Conservation (phyloP, 139 green algal species). For the Desmodesmus armatus region DNA sequence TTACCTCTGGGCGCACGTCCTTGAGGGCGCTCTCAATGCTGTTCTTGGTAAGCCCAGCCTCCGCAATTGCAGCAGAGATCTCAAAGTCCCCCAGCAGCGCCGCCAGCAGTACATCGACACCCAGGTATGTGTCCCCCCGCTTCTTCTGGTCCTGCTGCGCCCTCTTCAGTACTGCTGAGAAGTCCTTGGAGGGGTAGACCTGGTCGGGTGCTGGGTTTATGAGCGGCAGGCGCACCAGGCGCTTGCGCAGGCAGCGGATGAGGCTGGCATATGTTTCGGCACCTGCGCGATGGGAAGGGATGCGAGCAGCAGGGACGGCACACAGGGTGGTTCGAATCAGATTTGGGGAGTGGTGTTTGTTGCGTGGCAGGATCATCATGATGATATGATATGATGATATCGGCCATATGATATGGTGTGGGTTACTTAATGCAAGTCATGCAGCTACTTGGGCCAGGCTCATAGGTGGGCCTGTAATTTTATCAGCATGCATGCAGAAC, state of each 20-base stretch:
- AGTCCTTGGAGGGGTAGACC: slow-evolving; percentile 44
- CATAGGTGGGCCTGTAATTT: too few species aligned
- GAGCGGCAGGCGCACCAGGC: slow-evolving; percentile 71
- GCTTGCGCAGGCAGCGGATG: slow-evolving; percentile 64
- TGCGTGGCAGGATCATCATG: not conserved
- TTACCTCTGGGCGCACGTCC: slow-evolving; percentile 64
- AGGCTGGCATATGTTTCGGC: slow-evolving; percentile 64
- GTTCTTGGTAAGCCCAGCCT: slow-evolving; percentile 69
- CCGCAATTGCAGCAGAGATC: slow-evolving; percentile 53
- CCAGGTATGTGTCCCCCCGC: slow-evolving; percentile 78
- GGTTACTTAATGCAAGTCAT: not conserved
- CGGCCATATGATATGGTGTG: too few species aligned
- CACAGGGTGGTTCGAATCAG: not conserved
- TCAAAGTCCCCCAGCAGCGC: slow-evolving; percentile 69
- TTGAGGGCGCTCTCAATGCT: slow-evolving; percentile 79
- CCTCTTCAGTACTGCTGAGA: slow-evolving; percentile 42
- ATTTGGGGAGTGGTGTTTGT: too few species aligned
- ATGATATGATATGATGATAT: not conserved
- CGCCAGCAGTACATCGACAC: slow-evolving; percentile 80
- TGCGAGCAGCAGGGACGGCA: not conserved
- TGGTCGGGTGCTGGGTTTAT: slow-evolving; percentile 67
- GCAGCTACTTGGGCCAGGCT: not conserved
- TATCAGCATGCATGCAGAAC: too few species aligned
- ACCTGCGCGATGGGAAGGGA: slow-evolving; percentile 36
- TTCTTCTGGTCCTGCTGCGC: slow-evolving; percentile 77